Base-by-base conservation (phyloP, 148 eudicot species). In the Cornus kousa region DNA sequence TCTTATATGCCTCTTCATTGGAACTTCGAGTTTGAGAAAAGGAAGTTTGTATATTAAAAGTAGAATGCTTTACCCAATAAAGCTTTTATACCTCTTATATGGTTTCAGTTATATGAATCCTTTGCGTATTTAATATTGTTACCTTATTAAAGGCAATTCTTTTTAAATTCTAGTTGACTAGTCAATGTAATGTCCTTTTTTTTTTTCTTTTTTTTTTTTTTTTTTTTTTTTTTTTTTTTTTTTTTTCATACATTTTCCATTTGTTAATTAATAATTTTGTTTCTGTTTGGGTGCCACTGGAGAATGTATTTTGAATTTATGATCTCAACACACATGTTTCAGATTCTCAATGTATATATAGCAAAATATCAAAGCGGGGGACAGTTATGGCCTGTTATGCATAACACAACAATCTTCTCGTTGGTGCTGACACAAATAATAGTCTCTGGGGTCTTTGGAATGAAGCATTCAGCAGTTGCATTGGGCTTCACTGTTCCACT, bases 341-440 rank as follows among this genome's bases (percentile, higher is more conserved):
- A 97, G 99, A 82, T 97, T 73, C 89, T 97, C 80, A 94, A 94
- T 79, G 98, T 94, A 6, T 97, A 97, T 60, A 85, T 91, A 53
- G 90, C 91, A 19, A 81, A 85, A 64, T 94, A 97, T 66, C 88
- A 94, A 53, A 97, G 84, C 65, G 98, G 95, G 67, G 99, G 99
- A n/a, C 82, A 75, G 70, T 94, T 85, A 80, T 97, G 99, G 99
- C 98, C 97, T 20, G 43, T 94, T 73, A 86, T 91, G 67, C 97
- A 94, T 76, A 87, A 75, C 81, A 82, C 98, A 24, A 83, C 88
- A 31, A 92, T 92, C 69, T 94, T 97, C 78, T 87, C 97, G 5
- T 62, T 97, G 87, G 86, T 94, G 85, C 82, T 97, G 72, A 87
- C 87, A 33, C 99, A 97, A 82, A 50, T 88, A 71, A 82, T 97